phyloP scores from a whole-genome alignment of 306 rosid genomes.

The Quercus robur region DNA sequence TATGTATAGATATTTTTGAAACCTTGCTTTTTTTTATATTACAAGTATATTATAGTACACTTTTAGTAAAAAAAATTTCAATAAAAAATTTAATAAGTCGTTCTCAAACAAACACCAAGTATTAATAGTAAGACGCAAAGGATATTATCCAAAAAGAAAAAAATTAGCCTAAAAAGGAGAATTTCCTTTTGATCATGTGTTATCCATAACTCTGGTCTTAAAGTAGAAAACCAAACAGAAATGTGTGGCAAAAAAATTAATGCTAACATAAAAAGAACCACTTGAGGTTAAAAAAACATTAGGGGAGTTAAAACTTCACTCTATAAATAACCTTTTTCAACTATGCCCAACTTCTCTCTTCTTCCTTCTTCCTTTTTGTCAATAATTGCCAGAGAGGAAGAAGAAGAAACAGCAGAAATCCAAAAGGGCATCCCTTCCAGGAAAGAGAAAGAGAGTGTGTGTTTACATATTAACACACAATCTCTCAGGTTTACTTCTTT shows the following conservation, averaged over 20 bases:
- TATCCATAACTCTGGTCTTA: no score
- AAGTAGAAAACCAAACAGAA: no score
- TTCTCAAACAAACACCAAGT: no score
- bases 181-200: no score
- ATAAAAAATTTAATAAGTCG: no score
- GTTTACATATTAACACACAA: neutral
- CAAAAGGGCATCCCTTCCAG: constrained; percentile 16
- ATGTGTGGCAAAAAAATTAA: neutral
- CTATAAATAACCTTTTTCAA: neutral
- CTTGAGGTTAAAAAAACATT: neutral
- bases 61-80: no score
- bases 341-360: neutral
- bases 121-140: no score
- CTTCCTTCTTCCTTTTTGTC: neutral
- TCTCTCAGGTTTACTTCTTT: constrained; percentile 17
- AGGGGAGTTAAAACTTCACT: neutral
- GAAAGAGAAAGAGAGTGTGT: neutral
- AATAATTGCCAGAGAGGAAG: constrained; percentile 8
- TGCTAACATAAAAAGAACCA: neutral
- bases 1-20: no score
- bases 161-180: no score
- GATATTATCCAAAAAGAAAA: no score
- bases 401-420: neutral
- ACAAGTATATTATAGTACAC: no score
- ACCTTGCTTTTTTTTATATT: no score